Percentiles rank a stretch among this genome's conserved stretches.
Evolutionary conservation across 108 stramenopile species (phyloP).

Genomic region (Chaetoceros muelleri): DNA sequence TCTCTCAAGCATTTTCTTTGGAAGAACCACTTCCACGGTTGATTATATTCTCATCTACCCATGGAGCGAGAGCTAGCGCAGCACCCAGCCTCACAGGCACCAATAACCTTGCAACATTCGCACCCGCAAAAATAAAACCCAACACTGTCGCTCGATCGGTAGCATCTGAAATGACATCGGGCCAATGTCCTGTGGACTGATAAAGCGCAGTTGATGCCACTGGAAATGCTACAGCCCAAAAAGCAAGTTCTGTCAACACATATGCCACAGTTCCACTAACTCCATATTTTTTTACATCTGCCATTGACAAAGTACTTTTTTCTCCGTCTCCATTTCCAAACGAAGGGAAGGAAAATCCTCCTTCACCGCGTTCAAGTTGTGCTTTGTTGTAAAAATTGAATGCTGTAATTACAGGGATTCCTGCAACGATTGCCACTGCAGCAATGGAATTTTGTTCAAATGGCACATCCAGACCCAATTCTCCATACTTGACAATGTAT

Average conservation of each 20-base stretch:
- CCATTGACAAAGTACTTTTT: conserved; percentile 56
- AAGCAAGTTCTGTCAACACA: conserved; percentile 80
- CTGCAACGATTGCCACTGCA: conserved; percentile 52
- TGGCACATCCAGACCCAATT: conserved; percentile 64
- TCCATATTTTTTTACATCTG: conserved; percentile 81
- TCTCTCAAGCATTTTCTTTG: conserved; percentile 6
- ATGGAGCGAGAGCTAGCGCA: conserved; percentile 82
- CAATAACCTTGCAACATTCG: conserved; percentile 73
- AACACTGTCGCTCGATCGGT: conserved; percentile 70
- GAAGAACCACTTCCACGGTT: conserved; percentile 26
- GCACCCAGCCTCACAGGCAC: conserved; percentile 83
- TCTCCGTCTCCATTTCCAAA: conserved; percentile 27
- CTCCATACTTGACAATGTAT: conserved; percentile 72
- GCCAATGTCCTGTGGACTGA: conserved; percentile 80
- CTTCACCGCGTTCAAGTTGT: conserved; percentile 16
- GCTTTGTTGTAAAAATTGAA: conserved; percentile 43
- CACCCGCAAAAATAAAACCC: conserved; percentile 74
- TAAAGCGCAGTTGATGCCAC: conserved; percentile 68
- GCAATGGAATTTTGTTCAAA: conserved; percentile 44
- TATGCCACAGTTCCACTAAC: conserved; percentile 78
- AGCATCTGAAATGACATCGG: conserved; percentile 70
- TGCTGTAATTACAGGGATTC: conserved; percentile 63
- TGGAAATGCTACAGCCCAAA: conserved; percentile 85
- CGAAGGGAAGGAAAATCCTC: conserved; percentile 27
- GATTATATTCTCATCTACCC: conserved; percentile 81